Base-by-base conservation (phyloP, 345 rosid species). In the Eucalyptus melliodora region DNA sequence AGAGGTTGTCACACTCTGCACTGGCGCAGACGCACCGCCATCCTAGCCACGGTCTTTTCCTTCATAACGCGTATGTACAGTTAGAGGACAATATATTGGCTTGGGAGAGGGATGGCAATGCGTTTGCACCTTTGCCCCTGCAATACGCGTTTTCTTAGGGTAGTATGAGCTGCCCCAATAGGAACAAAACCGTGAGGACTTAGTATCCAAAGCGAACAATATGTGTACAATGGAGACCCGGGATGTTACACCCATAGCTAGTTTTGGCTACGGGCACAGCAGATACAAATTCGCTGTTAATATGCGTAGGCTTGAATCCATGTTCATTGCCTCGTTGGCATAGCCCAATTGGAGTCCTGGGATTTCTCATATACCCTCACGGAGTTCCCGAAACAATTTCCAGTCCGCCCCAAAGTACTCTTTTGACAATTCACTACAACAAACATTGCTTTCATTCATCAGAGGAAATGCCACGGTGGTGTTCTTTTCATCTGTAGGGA, bases 211-310 rank as follows among this genome's bases (percentile, higher is more conserved):
- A 45, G 49, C 1, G 49, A 1, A 45, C 12, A 45, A 45, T 45
- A 45, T 45, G 12, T 45, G 49, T 45, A 45, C 49, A 9, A 3
- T 45, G 49, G 4, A 45, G 49, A 47, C 49, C 49, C 0, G 11
- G 4, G 11, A 47, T 47, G 49, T 45, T 45, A 45, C 49, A 45
- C 49, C 97, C 92, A 95, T 93, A 47, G 93, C 95, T 4, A 88
- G 92, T 16, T 93, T 92, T 15, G 93, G 96, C 86, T 93, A 92
- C 16, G 94, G 93, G 88, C 96, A 95, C 5, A 94, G 88, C 12
- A 93, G 93, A 72, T 95, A 94, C 9, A 90, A 69, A 85, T 94
- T 95, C 2, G 92, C 93, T 1, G 24, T 21, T 11, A 92, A 69
- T 5, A 91, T 16, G 44, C 92, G 94, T 1, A 90, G 65, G 8